Evolutionary conservation across 2,329 filamentous ascomycete genomes (phyloP).

Genomic region (Elsinoe australis): DNA sequence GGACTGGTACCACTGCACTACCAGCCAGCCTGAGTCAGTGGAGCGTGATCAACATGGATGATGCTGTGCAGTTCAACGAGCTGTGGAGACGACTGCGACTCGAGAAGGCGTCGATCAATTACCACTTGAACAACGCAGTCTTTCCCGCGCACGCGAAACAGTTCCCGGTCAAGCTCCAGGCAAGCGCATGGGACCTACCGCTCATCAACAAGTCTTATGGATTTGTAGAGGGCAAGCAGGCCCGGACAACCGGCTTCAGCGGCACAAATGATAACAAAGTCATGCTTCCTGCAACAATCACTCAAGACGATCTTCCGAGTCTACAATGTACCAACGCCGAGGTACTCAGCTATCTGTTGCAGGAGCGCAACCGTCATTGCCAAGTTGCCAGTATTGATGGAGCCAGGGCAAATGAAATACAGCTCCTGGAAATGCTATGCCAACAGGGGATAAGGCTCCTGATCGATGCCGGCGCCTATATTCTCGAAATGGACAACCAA

Average conservation of each 20-base stretch:
- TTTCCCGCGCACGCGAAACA: slow-evolving; percentile 59
- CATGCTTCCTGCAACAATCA: slow-evolving; percentile 54
- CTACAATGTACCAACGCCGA: slow-evolving; percentile 60
- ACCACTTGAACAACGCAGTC: slow-evolving; percentile 58
- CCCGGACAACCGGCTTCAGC: slow-evolving; percentile 58
- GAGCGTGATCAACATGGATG: slow-evolving; percentile 50
- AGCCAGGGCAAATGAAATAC: background rate
- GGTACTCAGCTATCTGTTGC: slow-evolving; percentile 40
- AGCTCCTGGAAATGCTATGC: slow-evolving; percentile 3
- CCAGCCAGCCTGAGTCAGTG: slow-evolving; percentile 15
- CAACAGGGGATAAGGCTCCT: slow-evolving; percentile 46
- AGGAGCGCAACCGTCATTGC: background rate
- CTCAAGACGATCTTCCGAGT: slow-evolving; percentile 51
- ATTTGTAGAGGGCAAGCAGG: background rate
- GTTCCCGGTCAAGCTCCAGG: slow-evolving; percentile 55
- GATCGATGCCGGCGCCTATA: slow-evolving; percentile 63
- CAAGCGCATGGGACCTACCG: slow-evolving; percentile 62
- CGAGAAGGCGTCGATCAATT: slow-evolving; percentile 53
- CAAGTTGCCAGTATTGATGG: background rate
- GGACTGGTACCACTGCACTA: slow-evolving; percentile 3
- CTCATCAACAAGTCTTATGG: slow-evolving; percentile 22
- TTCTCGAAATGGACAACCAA: slow-evolving; percentile 56
- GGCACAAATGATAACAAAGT: slow-evolving; percentile 60
- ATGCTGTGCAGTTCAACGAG: slow-evolving; percentile 41
- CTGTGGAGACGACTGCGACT: slow-evolving; percentile 49